Base-by-base conservation (phyloP, 257 asterid genomes). In the Vinca minor region DNA sequence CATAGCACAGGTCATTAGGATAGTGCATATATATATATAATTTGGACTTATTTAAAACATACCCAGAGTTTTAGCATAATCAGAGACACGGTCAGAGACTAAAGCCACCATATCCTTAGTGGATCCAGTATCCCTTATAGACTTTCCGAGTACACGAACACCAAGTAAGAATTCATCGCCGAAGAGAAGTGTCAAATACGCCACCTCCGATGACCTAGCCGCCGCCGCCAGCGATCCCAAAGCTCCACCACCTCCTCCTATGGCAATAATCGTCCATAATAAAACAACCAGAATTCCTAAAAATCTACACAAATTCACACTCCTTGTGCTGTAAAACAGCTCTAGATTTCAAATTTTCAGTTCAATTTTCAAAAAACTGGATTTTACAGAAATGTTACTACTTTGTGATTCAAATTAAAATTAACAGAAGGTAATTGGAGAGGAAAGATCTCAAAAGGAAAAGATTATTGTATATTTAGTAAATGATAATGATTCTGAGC, bases 111-210 rank as follows among this genome's bases (percentile, higher is more conserved):
- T 86, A 50, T 89, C 96, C 59, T 85, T 92, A 44, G 66, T 73
- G 46, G 96, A 84, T 74, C 95, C 95, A 53, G 93, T 83, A 67
- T 91, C 94, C 1, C 96, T 86, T 65, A 91, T 88, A 56, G 98
- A 91, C 77, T 88, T 91, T 34, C 98, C 96, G 62, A 91, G 72
- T 4, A 91, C 98, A 63, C 98, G 76, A 9, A 88, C 95, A 3
- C 98, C 98, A 49, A 88, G 85, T 73, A 91, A 70, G 80, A 91
- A 91, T 63, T 91, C 98, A 63, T 91, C 98, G 1, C 98, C 98
- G 69, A 88, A 91, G 8, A 91, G 86, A 56, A 91, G 95, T 65
- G 96, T 86, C 31, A 88, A 93, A 66, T 91, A 91, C 2, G 98
- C 98, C 76, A 82, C 94, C 12, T 79, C 77, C n/a, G n/a, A n/a